phyloP scores from a whole-genome alignment of 495 filamentous ascomycete genomes.

The Tuber umbilicatum region DNA sequence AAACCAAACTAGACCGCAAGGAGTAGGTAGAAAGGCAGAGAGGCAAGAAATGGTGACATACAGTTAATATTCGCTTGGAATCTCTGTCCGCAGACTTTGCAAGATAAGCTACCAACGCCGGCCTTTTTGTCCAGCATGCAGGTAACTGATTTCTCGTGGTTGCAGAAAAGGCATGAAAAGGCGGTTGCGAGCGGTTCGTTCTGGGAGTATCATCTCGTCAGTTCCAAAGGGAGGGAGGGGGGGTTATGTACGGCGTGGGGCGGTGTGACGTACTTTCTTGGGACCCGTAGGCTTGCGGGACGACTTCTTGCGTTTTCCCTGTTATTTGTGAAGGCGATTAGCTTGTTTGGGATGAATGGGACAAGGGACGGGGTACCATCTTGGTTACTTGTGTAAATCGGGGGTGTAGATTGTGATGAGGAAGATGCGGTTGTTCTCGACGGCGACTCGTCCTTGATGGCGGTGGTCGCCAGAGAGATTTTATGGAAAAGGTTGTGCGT shows the following conservation, averaged over 20 bases:
- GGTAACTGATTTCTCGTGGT: constrained; percentile 83
- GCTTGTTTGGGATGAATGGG: neutral
- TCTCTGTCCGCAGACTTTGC: constrained; percentile 86
- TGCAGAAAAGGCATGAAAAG: constrained; percentile 97
- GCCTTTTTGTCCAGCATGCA: constrained; percentile 89
- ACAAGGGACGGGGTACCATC: neutral
- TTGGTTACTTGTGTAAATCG: neutral
- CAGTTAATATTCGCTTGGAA: constrained; percentile 92
- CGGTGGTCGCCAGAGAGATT: neutral
- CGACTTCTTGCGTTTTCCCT: constrained; percentile 96
- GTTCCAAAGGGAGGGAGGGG: constrained; percentile 6
- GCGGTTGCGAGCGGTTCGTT: constrained; percentile 76
- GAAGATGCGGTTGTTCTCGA: neutral
- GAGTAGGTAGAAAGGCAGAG: neutral
- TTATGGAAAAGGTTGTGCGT: neutral
- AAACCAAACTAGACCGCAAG: neutral
- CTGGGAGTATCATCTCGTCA: constrained; percentile 46
- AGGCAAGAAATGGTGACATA: constrained; percentile 46
- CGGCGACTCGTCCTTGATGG: neutral
- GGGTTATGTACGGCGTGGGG: constrained; percentile 11
- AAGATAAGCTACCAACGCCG: constrained; percentile 72
- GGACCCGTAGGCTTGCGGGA: constrained; percentile 73
- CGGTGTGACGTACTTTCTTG: constrained; percentile 59
- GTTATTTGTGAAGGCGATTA: constrained; percentile 8
- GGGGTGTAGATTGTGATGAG: neutral